A percentile compares a stretch with the other conserved stretches of the same genome.
Evolutionary conservation across 192 early-diverging fungal genomes (phyloP).

Genomic region (Podila verticillata): DNA sequence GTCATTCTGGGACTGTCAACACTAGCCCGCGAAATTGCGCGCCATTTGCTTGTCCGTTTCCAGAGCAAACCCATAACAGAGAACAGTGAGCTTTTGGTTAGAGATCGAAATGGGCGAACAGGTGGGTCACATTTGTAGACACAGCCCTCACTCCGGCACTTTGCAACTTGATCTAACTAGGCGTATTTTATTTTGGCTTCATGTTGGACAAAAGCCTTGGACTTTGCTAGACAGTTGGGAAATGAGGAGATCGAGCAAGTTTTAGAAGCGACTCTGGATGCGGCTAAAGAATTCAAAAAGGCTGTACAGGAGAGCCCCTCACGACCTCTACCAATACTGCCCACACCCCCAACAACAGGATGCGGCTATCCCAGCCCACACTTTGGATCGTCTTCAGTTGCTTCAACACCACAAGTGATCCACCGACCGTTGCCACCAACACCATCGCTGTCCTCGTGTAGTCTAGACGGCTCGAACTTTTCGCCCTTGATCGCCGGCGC

Average conservation of each 20-base stretch:
- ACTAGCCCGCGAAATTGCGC: slow-evolving; percentile 32
- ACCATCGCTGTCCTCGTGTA: not conserved
- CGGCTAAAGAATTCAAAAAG: slow-evolving; percentile 19
- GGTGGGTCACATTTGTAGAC: not conserved
- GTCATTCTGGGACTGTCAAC: slow-evolving; percentile 30
- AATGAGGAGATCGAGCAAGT: slow-evolving; percentile 25
- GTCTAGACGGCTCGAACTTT: not conserved
- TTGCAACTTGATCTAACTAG: not conserved
- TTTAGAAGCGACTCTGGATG: slow-evolving; percentile 7
- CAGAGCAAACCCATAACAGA: not conserved
- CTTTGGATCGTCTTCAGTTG: not conserved
- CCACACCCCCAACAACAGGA: not conserved
- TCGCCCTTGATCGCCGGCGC: not conserved
- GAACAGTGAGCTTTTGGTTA: slow-evolving; percentile 9
- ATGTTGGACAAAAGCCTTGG: slow-evolving; percentile 8
- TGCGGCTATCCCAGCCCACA: not conserved
- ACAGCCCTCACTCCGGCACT: not conserved
- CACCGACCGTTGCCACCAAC: slow-evolving; percentile 39
- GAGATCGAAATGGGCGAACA: slow-evolving; percentile 21
- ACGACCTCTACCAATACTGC: slow-evolving; percentile 5
- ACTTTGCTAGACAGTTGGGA: slow-evolving; percentile 26
- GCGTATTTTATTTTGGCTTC: not conserved
- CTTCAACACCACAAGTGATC: not conserved
- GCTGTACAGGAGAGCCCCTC: not conserved
- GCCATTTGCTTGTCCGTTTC: slow-evolving; percentile 19